Evolutionary conservation across 805 yeast species (phyloP).

Genomic region (Starmerella khaoyaiensis): DNA sequence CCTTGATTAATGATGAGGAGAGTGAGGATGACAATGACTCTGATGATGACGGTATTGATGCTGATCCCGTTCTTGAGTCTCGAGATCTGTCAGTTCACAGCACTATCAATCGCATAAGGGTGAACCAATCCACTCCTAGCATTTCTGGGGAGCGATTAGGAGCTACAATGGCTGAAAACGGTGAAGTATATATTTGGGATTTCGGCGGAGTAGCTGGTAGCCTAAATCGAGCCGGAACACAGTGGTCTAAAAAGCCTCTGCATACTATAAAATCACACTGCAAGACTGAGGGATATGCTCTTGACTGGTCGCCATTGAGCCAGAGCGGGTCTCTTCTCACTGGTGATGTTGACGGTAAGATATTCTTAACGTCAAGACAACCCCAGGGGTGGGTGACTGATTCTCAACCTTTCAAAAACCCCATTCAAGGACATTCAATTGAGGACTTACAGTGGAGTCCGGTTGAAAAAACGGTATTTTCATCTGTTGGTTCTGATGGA

Average conservation of each 20-base stretch:
- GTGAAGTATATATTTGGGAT: conserved; percentile 80
- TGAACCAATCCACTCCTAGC: conserved; percentile 58
- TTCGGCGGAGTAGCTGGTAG: conserved; percentile 65
- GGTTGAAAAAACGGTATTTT: conserved; percentile 83
- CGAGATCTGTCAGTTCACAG: conserved; percentile 63
- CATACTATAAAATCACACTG: conserved; percentile 81
- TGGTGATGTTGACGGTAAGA: conserved; percentile 81
- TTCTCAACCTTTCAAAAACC: conserved; percentile 49
- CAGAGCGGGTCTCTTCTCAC: conserved; percentile 69
- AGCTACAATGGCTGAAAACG: conserved; percentile 80
- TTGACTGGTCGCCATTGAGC: conserved; percentile 89
- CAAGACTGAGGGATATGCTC: conserved; percentile 91
- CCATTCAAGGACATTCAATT: conserved; percentile 48
- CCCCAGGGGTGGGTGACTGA: conserved; percentile 74
- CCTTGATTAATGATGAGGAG: conserved; percentile 72
- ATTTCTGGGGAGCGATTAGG: conserved; percentile 77
- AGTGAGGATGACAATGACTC: conserved; percentile 69
- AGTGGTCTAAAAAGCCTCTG: conserved; percentile 67
- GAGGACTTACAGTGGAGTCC: conserved; percentile 97
- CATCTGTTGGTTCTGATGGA: conserved; percentile 90
- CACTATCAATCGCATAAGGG: conserved; percentile 82
- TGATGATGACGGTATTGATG: conserved; percentile 59
- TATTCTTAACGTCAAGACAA: conserved; percentile 65
- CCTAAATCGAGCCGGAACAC: conserved; percentile 76
- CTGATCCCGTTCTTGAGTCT: conserved; percentile 74